Conservation (phyloP, 306 rosid species). For the Cajanus cajan region DNA sequence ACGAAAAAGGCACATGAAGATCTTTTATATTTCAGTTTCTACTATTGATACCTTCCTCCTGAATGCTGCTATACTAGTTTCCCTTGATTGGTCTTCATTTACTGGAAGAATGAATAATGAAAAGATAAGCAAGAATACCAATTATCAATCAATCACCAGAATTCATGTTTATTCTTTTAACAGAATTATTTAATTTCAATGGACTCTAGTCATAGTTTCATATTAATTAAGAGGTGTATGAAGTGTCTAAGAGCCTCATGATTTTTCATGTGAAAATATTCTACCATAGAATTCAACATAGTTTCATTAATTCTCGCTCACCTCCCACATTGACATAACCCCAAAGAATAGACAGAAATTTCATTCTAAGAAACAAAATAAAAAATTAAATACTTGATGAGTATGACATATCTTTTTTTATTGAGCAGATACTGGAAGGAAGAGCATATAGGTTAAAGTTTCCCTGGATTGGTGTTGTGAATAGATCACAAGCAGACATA, state of each 20-base stretch:
- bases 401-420: slow-evolving; percentile 24
- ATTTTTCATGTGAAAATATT: slow-evolving; percentile 3
- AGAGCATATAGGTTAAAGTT: slow-evolving; percentile 74
- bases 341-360: neutral
- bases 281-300: neutral
- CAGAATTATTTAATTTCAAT: neutral
- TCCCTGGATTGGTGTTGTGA: slow-evolving; percentile 97
- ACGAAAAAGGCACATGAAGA: neutral
- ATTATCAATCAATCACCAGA: slow-evolving; percentile 3
- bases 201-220: neutral
- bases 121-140: neutral
- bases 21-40: slow-evolving; percentile 11
- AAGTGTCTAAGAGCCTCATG: neutral
- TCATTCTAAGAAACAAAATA: neutral
- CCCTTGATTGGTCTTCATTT: neutral
- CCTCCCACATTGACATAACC: neutral
- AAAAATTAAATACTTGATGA: neutral
- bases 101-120: neutral
- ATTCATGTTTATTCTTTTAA: slow-evolving; percentile 21
- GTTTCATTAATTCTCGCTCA: neutral
- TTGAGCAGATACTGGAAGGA: slow-evolving; percentile 84
- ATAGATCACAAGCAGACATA: slow-evolving; percentile 88
- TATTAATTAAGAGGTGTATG: slow-evolving; percentile 7
- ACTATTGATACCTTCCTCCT: neutral
- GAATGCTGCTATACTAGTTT: neutral